Evolutionary conservation across 78 protist genomes (phyloP).

Genomic region (slime mould (Dictyostelium discoideum)): dicty_2.7 NC_007088.5:4715501-4716000

Average conservation of each 20-base stretch:
- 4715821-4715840: background rate
- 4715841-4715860: background rate
- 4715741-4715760: background rate
- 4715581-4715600: background rate
- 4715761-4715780: background rate
- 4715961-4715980: background rate
- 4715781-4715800: background rate
- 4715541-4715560: background rate
- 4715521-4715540: background rate
- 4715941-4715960: background rate
- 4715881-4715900: background rate
- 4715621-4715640: background rate
- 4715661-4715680: background rate
- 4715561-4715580: background rate
- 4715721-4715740: background rate
- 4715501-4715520: background rate
- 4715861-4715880: background rate
- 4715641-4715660: background rate
- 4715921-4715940: background rate
- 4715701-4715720: background rate
- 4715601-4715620: background rate
- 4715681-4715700: background rate
- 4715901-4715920: background rate
- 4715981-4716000: background rate
- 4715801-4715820: background rate